phyloP scores from a whole-genome alignment of 2,329 filamentous ascomycete genomes.

The Diaporthe humulicola region DNA sequence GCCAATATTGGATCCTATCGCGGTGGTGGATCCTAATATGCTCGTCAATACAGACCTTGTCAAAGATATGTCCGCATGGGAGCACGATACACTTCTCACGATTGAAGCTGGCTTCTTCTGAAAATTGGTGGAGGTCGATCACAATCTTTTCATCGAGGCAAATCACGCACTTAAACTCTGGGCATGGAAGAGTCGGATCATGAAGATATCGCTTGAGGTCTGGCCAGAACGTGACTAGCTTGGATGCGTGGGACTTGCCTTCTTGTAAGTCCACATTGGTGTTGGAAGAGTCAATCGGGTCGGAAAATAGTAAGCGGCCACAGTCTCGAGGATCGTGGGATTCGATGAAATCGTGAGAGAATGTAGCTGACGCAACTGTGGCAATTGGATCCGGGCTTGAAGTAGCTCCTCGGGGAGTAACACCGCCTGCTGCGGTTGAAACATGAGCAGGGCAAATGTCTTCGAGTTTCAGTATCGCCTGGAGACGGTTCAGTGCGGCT shows the following conservation, averaged over 20 bases:
- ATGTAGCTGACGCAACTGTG: too few species aligned
- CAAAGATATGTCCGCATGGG: background rate
- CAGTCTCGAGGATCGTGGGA: background rate
- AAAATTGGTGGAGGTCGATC: background rate
- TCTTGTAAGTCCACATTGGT: background rate
- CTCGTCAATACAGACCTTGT: background rate
- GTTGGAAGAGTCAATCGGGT: too few species aligned
- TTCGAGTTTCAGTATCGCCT: background rate
- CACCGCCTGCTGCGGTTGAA: background rate
- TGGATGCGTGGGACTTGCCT: too few species aligned
- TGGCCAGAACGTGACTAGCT: background rate
- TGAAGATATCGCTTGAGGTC: background rate
- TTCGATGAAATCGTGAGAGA: background rate
- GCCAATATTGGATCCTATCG: background rate
- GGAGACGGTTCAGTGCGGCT: background rate
- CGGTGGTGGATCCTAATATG: background rate
- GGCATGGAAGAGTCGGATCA: background rate
- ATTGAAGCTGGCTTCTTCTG: background rate
- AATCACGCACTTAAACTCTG: background rate
- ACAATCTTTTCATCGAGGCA: background rate
- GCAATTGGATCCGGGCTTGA: background rate
- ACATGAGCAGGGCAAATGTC: too few species aligned
- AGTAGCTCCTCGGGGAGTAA: too few species aligned
- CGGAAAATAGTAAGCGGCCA: fast-evolving
- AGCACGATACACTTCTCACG: background rate